Percentiles rank a stretch among this genome's conserved stretches.
These are phyloP conservation scores for Agaricus blazei DNA, from an alignment of 768 basidiomycete species.

Conservation along the genomic window DNA sequence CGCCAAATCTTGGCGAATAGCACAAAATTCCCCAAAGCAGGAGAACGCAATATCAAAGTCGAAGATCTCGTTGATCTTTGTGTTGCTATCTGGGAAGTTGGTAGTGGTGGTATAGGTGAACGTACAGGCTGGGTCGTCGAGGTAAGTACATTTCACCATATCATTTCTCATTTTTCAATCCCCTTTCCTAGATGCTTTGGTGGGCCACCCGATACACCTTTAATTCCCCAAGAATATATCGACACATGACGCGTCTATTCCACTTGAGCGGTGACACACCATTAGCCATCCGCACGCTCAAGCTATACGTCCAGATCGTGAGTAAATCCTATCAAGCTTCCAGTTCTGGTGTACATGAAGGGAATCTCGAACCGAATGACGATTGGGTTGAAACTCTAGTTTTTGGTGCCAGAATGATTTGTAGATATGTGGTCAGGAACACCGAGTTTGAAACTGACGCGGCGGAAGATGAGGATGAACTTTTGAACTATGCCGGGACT, in stretches of 20 bases:
- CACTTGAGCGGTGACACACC: slow-evolving; percentile 53
- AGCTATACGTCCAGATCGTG: slow-evolving; percentile 80
- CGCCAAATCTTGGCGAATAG: slow-evolving; percentile 60
- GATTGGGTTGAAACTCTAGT: slow-evolving; percentile 84
- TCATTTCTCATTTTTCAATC: neutral
- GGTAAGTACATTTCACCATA: slow-evolving; percentile 37
- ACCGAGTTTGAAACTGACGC: slow-evolving; percentile 10
- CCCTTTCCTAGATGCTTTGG: slow-evolving; percentile 64
- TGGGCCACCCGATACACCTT: slow-evolving; percentile 94
- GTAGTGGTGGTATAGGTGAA: slow-evolving; percentile 53
- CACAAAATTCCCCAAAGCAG: slow-evolving; percentile 78
- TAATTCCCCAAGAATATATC: slow-evolving; percentile 80
- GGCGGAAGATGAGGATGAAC: slow-evolving; percentile 43
- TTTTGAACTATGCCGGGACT: slow-evolving; percentile 45
- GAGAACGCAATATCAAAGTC: slow-evolving; percentile 71
- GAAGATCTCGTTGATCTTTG: slow-evolving; percentile 81
- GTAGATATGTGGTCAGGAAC: slow-evolving; percentile 32
- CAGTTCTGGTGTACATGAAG: slow-evolving; percentile 14
- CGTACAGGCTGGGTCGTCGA: slow-evolving; percentile 78
- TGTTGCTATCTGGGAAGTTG: slow-evolving; percentile 75
- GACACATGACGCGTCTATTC: slow-evolving; percentile 78
- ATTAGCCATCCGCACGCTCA: slow-evolving; percentile 70
- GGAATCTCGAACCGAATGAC: slow-evolving; percentile 35
- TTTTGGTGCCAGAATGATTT: slow-evolving; percentile 75
- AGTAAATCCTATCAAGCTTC: slow-evolving; percentile 73